Evolutionary conservation across 768 basidiomycete species (phyloP).

Genomic region (Suillus subluteus): DNA sequence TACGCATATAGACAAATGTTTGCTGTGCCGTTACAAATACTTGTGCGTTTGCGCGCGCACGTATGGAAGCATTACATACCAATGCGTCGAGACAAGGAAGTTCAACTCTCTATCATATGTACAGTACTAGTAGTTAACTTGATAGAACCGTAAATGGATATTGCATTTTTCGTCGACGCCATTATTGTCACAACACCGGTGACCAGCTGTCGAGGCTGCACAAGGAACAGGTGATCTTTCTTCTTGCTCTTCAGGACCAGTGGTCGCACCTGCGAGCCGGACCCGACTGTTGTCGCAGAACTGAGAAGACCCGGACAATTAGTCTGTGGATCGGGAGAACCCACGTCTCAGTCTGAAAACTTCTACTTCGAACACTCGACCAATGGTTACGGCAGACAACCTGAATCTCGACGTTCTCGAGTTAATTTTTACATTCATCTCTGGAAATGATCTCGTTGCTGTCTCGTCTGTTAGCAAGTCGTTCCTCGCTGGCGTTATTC

Average conservation of each 20-base stretch:
- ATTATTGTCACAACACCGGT: not conserved
- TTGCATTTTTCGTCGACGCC: not conserved
- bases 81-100: not conserved
- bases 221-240: not conserved
- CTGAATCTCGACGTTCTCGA: slow-evolving; percentile 76
- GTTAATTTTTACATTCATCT: slow-evolving; percentile 60
- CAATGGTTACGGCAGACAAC: slow-evolving; percentile 69
- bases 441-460: slow-evolving; percentile 56
- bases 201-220: not conserved
- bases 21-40: not conserved
- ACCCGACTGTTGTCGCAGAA: not conserved
- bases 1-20: not conserved
- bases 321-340: too few species aligned
- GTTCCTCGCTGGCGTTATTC: slow-evolving; percentile 66
- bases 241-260: not conserved
- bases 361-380: not conserved
- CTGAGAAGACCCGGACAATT: not conserved
- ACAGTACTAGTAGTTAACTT: not conserved
- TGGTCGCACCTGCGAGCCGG: not conserved
- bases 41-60: not conserved
- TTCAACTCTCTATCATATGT: not conserved
- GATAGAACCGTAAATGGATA: not conserved
- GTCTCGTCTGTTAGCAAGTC: slow-evolving; percentile 67
- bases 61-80: not conserved
- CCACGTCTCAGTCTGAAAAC: not conserved